phyloP scores from a whole-genome alignment of 2,329 filamentous ascomycete genomes.

The Fusarium tricinctum region DNA sequence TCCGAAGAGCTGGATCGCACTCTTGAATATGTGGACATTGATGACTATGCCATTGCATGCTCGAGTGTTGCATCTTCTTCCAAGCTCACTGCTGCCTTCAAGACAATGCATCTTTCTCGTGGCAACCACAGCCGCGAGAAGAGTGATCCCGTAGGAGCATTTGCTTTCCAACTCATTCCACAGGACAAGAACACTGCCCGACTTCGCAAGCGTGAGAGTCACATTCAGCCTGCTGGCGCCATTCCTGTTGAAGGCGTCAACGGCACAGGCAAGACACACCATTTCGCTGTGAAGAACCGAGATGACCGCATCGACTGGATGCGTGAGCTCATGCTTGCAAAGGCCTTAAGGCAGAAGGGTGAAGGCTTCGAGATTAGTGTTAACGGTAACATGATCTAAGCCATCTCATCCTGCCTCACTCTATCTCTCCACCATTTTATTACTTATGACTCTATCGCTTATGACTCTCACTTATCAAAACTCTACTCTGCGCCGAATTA shows the following conservation, averaged over 20 bases:
- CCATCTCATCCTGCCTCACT: background rate
- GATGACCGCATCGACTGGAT: conserved; percentile 98
- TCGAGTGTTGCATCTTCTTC: conserved; percentile 79
- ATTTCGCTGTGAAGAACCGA: conserved; percentile 89
- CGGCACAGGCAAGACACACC: conserved; percentile 84
- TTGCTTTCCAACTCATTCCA: conserved; percentile 88
- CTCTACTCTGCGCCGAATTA: conserved; percentile 26
- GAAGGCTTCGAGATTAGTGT: conserved; percentile 86
- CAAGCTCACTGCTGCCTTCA: conserved; percentile 90
- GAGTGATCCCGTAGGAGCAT: conserved; percentile 74
- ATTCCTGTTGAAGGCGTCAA: conserved; percentile 64
- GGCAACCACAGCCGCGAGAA: conserved; percentile 64
- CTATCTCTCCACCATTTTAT: no score
- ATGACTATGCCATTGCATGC: conserved; percentile 90
- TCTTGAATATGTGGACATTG: conserved; percentile 86
- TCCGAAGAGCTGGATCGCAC: conserved; percentile 66
- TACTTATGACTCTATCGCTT: no score
- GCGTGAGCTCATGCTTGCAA: conserved; percentile 91
- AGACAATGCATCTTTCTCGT: conserved; percentile 77
- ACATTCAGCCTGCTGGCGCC: conserved; percentile 53
- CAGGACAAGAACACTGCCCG: conserved; percentile 69
- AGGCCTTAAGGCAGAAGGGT: conserved; percentile 86
- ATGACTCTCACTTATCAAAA: conserved; percentile 13
- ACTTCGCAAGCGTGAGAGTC: conserved; percentile 68
- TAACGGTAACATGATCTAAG: conserved; percentile 81